Base-by-base conservation (phyloP, 305 asterid genomes). In the Fraxinus floribunda region DNA sequence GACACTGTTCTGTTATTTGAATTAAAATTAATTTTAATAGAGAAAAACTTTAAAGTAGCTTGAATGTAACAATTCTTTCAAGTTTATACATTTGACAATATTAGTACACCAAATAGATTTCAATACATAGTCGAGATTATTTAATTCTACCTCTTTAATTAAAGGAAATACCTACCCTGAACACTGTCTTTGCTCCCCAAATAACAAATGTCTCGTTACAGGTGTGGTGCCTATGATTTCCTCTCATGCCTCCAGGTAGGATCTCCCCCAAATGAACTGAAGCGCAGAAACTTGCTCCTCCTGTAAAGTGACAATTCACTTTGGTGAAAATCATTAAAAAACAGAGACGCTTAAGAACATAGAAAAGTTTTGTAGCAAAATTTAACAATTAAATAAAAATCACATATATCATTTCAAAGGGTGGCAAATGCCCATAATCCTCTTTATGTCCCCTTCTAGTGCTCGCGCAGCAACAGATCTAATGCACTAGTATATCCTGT, bases 101-200 rank as follows among this genome's bases (percentile, higher is more conserved):
- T 36, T 81, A 22, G 71, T 1, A 20, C 39, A 26, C 1, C 10
- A 78, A 38, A 74, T 3, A 38, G 62, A 15, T 49, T 49, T 49
- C 62, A 49, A 49, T 16, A 49, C 6, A 15, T 49, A 49, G 62
- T 16, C 2, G 6, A 16, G 20, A 49, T 49, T 4, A 16, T 16
- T n/a, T n/a, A 77, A 78, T 62, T 34, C 49, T 7, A 52, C 62
- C 75, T 62, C 30, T 41, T 32, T 18, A 20, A 44, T 36, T 76
- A 82, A 76, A 80, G 78, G 36, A 70, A 72, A 82, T 18, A 75
- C 89, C 82, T 91, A 95, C 99, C 94, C 98, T 88, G 81, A 92
- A 92, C 77, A 94, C 79, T 41, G 98, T 95, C 88, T 90, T 91
- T 72, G 99, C 99, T 85, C 99, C 99, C 98, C 99, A 95, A 79